Evolutionary conservation across 768 basidiomycete genomes (phyloP).

Genomic region (Hericium erinaceus): DNA sequence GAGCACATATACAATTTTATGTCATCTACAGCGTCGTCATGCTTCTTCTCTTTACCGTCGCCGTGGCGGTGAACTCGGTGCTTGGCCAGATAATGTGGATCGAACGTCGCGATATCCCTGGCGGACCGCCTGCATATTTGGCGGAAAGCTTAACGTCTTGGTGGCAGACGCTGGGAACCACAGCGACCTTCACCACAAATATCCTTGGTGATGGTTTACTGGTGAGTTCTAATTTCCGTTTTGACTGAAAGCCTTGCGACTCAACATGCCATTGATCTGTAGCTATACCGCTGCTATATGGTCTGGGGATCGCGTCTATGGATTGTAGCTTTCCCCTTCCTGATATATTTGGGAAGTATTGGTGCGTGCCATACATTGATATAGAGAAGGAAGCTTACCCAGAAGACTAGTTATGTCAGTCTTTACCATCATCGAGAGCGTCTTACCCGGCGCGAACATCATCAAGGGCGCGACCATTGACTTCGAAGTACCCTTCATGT

Average conservation of each 20-base stretch:
- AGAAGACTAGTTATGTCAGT: not conserved
- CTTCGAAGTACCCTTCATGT: constrained; percentile 6
- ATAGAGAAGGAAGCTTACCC: not conserved
- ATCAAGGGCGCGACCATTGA: not conserved
- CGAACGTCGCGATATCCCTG: constrained; percentile 10
- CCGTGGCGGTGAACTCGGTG: constrained; percentile 18
- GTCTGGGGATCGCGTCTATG: constrained; percentile 3
- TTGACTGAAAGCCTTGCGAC: not conserved
- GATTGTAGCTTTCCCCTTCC: not conserved
- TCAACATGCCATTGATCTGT: not conserved
- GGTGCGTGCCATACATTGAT: not conserved
- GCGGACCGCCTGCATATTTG: constrained; percentile 7
- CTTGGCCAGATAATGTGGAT: constrained; percentile 4
- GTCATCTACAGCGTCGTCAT: constrained; percentile 15
- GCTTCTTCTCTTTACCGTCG: constrained; percentile 20
- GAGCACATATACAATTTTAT: constrained; percentile 11
- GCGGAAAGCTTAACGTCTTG: not conserved
- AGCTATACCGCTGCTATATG: constrained; percentile 6
- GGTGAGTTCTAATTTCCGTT: not conserved
- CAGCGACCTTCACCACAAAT: constrained; percentile 8
- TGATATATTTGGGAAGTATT: not conserved
- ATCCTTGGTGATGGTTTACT: constrained; percentile 4
- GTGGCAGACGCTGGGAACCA: not conserved
- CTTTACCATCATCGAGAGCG: not conserved
- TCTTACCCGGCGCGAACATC: not conserved